These are phyloP conservation scores for Leccinellum rugosiceps DNA, from an alignment of 768 basidiomycete genomes.

Conservation along the genomic window DNA sequence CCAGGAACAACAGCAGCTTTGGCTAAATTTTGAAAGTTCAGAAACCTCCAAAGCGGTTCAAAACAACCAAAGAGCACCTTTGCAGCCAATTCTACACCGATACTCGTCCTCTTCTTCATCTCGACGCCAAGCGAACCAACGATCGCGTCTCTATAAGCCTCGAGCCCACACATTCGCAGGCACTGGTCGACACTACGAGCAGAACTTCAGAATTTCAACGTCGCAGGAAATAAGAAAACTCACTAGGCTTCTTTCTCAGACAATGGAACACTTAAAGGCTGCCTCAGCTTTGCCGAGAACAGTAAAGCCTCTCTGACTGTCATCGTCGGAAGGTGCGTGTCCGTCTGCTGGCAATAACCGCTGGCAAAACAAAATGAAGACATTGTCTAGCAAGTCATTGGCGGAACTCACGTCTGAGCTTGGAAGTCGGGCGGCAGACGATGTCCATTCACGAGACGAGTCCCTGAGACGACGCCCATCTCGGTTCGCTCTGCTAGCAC, in stretches of 20 bases:
- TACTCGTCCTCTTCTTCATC: constrained; percentile 78
- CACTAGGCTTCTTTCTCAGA: constrained; percentile 80
- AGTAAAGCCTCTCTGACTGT: constrained; percentile 79
- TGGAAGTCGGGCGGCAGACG: constrained; percentile 46
- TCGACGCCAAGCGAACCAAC: constrained; percentile 69
- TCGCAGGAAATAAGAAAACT: constrained; percentile 20
- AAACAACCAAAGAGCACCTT: constrained; percentile 37
- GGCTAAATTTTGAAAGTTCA: constrained; percentile 41
- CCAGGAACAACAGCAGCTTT: constrained; percentile 76
- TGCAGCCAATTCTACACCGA: constrained; percentile 84
- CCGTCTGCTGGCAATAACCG: constrained; percentile 86
- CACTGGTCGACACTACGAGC: constrained; percentile 52
- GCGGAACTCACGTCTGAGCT: constrained; percentile 47
- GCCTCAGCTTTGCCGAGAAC: constrained; percentile 78
- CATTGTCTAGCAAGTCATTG: neutral
- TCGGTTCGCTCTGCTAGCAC: constrained; percentile 41
- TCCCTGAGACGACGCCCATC: constrained; percentile 38
- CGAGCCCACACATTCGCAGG: constrained; percentile 61
- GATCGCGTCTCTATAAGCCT: constrained; percentile 62
- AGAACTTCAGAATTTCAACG: neutral
- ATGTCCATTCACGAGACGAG: constrained; percentile 45
- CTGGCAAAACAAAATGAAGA: constrained; percentile 28
- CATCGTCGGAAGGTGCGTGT: constrained; percentile 69
- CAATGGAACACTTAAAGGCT: constrained; percentile 59
- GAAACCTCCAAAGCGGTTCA: neutral